Evolutionary conservation across 1,284 basidiomycete genomes (phyloP), one percentile per base, ranked within the genome.

Genomic region (Volvariella volvacea): DNA sequence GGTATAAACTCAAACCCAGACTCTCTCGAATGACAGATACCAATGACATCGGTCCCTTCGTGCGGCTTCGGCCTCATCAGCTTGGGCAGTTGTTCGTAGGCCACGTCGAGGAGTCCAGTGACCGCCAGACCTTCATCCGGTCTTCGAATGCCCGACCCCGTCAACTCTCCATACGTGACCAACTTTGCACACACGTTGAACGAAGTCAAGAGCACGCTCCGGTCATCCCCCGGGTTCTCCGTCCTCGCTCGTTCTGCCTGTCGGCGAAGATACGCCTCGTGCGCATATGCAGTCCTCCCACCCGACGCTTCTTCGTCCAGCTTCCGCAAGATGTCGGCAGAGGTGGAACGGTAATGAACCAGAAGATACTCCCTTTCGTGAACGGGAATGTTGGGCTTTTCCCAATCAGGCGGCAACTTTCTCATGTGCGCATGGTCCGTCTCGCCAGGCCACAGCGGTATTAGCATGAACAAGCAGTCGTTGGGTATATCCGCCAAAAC

Each of bases 361-460:
- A 90, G 70, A 19, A 89, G 65, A 55, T 83, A 90, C 49, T 76
- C 74, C 1, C 84, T 72, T 20, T 78, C 68, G 45, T 76, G 69
- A 25, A 74, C 62, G 2, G 71, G 68, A 22, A 78, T 64, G 36
- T 67, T 56, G 4, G 34, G 34, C n/a, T 20, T 36, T 8, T 16
- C 34, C n/a, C 19, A 36, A 15, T 20, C 34, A 6, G 34, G 8
- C 8, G 34, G 34, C 6, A 36, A 20, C 15, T 70, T 65, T 4
- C 63, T 46, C 14, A 57, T 53, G 42, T 65, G 67, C 12, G 64
- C 61, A 45, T 57, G 48, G 55, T 85, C 85, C 0, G 76, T 83
- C 52, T 83, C 80, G n/a, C 78, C 75, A 8, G 83, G 78, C 85
- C 86, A 89, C 30, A 89, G 68, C 3, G 86, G 86, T n/a, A 89